Evolutionary conservation across 2,329 filamentous ascomycete species (phyloP), one percentile per base, ranked within the genome.

Genomic region (Microsporum audouinii): DNA sequence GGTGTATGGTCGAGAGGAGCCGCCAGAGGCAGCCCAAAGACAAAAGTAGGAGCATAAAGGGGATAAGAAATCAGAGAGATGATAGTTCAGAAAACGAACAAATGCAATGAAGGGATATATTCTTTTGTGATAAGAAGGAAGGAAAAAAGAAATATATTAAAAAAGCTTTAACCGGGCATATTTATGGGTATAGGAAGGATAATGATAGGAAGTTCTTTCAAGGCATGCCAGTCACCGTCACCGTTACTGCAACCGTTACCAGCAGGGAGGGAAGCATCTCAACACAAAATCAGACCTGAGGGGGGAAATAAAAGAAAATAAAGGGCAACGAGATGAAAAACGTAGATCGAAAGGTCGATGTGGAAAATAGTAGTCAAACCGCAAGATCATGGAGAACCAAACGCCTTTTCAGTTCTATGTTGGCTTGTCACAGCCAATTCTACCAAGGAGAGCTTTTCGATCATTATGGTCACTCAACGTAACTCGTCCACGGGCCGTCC

Each of bases 391-490:
- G 0, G 27, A 41, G 17, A 57, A 57, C 55, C 12, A 57, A 39
- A 57, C 51, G 51, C 31, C 51, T 36, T 34, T 34, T 34, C 12
- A 23, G 31, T 34, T 57, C 55, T 60, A 66, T 45, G 63, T 56
- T 17, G 65, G 65, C 47, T 72, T 72, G 57, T 72, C 70, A 56
- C 70, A 72, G 6, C 70, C 70, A 57, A 72, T 72, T 39, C 70
- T 61, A 29, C 70, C 68, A 38, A 72, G 65, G 41, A 72, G 65
- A 51, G 70, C 68, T 63, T 71, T 72, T 38, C 72, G 71, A 56
- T 76, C 74, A 64, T 71, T 73, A 61, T 73, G 73, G 53, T 75
- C 73, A 39, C 68, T 69, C 59, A 76, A 70, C 36, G 69, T 72
- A 55, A 75, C 71, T 38, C 72, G 70, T 39, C 73, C 72, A 41